Evolutionary conservation across 108 stramenopile species (phyloP).

Genomic region (Aurantiochytrium sp.): DNA sequence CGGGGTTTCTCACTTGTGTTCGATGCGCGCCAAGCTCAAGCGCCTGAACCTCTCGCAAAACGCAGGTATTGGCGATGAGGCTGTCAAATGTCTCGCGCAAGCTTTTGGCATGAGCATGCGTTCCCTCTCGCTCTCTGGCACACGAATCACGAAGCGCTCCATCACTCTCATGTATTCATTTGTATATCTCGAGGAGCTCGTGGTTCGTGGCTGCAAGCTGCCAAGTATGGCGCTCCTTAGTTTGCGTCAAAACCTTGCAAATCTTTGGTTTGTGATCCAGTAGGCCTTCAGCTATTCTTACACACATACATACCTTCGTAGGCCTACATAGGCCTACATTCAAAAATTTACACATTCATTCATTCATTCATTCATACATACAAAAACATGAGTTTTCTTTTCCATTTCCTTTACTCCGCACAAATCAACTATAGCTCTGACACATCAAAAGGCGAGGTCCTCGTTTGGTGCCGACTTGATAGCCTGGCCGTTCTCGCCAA

Average conservation of each 20-base stretch:
- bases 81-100: not conserved
- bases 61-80: not conserved
- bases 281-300: not conserved
- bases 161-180: not conserved
- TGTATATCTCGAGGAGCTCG: not conserved
- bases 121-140: not conserved
- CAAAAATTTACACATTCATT: too few relatives aligned
- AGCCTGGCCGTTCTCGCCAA: not conserved
- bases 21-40: not conserved
- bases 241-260: not conserved
- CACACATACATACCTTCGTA: too few relatives aligned
- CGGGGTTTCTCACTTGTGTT: not conserved
- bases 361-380: too few relatives aligned
- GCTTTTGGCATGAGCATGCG: not conserved
- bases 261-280: not conserved
- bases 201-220: constrained; percentile 13
- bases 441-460: not conserved
- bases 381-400: too few relatives aligned
- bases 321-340: too few relatives aligned
- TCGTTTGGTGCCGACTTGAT: not conserved
- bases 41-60: constrained; percentile 9
- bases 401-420: too few relatives aligned
- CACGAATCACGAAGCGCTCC: not conserved
- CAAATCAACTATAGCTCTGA: too few relatives aligned
- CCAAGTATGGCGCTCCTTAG: not conserved